A percentile compares a stretch with the other conserved stretches of the same genome.
These are phyloP conservation scores for Anisodus tanguticus DNA, from an alignment of 257 asterid species.

Conservation along the genomic window DNA sequence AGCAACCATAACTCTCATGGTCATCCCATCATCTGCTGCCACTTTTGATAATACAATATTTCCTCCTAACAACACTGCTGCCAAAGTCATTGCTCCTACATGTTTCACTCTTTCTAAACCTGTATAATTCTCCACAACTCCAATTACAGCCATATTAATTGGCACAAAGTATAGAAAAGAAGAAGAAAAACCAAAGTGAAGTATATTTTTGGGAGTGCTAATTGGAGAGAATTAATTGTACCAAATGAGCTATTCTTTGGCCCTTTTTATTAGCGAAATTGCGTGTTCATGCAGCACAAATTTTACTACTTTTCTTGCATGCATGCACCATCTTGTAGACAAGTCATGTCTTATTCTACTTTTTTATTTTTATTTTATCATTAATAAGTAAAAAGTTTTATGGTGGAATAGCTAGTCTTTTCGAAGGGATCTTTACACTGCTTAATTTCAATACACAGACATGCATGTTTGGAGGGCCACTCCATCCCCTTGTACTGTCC, in stretches of 20 bases:
- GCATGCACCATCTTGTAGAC: conserved; percentile 28
- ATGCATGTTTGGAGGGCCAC: conserved; percentile 6
- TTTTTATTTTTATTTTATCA: neutral
- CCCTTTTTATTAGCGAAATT: conserved; percentile 30
- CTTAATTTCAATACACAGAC: neutral
- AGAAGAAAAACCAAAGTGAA: no score
- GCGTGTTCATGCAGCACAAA: conserved; percentile 28
- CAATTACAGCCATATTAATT: neutral
- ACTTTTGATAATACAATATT: conserved; percentile 37
- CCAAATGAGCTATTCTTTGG: neutral
- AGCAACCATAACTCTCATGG: conserved; percentile 41
- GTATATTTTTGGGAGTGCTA: neutral
- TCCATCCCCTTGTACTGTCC: neutral
- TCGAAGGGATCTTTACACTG: neutral
- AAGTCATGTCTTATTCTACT: conserved; percentile 25
- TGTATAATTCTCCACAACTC: conserved; percentile 13
- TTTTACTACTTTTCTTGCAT: conserved; percentile 11
- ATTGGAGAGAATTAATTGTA: neutral
- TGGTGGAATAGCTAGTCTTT: conserved; percentile 17
- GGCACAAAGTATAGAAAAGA: neutral
- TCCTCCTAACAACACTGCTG: conserved; percentile 31
- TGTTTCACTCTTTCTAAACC: conserved; percentile 28
- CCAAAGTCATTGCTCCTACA: conserved; percentile 34
- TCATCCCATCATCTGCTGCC: conserved; percentile 42
- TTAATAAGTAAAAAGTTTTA: neutral